Base-by-base conservation (phyloP, 768 basidiomycete genomes). In the Boletellus ananiceps region DNA sequence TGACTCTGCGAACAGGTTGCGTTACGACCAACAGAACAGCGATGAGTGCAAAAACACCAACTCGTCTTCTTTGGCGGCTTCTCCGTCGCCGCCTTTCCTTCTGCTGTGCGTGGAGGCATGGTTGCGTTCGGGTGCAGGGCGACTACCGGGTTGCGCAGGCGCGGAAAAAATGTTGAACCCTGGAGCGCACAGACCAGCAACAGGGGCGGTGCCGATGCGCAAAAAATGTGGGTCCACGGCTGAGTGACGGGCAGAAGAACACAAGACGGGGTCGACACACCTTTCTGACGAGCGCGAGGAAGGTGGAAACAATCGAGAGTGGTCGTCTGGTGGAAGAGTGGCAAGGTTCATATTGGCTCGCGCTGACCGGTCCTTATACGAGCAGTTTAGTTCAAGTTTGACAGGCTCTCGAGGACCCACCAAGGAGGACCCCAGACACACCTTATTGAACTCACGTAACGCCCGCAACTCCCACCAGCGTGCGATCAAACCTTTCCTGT, bases 361-460 rank as follows among this genome's bases (percentile, higher is more conserved):
- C 68, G 67, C 71, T 71, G 69, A 56, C 69, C 79, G 77, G 78
- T 73, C 76, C 79, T 81, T 81, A 80, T 80, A 80, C 71, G 63
- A 73, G 61, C 55, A 57, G 47, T 57, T 46, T 47, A 63, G 51
- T 62, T 49, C 55, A 40, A 51, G 57, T 62, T 58, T 57, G 62
- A 57, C 57, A 44, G 42, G 29, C 52, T 56, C 39, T 54, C 50
- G 48, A 59, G 59, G 56, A 55, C 62, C 55, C 46, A 42, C 52
- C 46, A 6, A 29, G 25, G 11, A 27, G 50, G 65, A 69, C 66
- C 66, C 67, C 67, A 23, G 57, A 59, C 61, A 64, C 62, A 43
- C 55, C 55, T 25, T 39, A 40, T 45, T 33, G 51, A n/a, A 44
- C 35, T 39, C 14, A 61, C 64, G 58, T 61, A 61, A 64, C 8